Percentiles rank a stretch among this genome's conserved stretches.
Conservation (phyloP, 345 rosid species). For the Schrenkiella parvula region DNA sequence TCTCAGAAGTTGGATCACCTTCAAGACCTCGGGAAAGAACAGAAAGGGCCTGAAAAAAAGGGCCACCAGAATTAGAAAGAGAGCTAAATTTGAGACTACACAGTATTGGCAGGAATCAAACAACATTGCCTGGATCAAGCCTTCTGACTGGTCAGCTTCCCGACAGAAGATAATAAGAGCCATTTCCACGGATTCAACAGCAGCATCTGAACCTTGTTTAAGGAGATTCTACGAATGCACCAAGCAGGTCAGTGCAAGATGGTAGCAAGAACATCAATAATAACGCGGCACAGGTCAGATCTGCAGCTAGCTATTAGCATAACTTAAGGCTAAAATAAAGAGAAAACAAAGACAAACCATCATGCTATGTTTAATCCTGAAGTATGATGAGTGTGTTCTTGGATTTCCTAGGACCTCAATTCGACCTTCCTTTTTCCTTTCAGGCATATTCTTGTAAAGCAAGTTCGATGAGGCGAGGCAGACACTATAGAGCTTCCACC, state of each 20-base stretch:
- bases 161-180: constrained; percentile 67
- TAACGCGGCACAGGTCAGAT: constrained; percentile 3
- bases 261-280: constrained; percentile 13
- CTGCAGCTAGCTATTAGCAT: constrained; percentile 14
- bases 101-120: constrained; percentile 18
- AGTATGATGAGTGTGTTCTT: constrained; percentile 57
- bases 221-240: constrained; percentile 51
- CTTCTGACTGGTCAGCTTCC: constrained; percentile 54
- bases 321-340: constrained; percentile 13
- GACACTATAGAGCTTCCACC: constrained; percentile 70
- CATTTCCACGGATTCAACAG: constrained; percentile 56
- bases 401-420: constrained; percentile 57
- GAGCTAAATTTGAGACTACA: constrained; percentile 6
- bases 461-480: constrained; percentile 60
- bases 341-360: constrained; percentile 60
- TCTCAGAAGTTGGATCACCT: constrained; percentile 64
- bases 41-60: constrained; percentile 64
- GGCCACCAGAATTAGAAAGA: constrained; percentile 22
- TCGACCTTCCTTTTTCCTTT: constrained; percentile 63
- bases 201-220: constrained; percentile 47
- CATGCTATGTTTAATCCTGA: constrained; percentile 51
- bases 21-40: constrained; percentile 76
- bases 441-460: constrained; percentile 44
- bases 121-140: constrained; percentile 63
- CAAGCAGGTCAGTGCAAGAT: constrained; percentile 32